Base-by-base conservation (phyloP, 1,284 basidiomycete species). In the Ceratobasidium theobromae region DNA sequence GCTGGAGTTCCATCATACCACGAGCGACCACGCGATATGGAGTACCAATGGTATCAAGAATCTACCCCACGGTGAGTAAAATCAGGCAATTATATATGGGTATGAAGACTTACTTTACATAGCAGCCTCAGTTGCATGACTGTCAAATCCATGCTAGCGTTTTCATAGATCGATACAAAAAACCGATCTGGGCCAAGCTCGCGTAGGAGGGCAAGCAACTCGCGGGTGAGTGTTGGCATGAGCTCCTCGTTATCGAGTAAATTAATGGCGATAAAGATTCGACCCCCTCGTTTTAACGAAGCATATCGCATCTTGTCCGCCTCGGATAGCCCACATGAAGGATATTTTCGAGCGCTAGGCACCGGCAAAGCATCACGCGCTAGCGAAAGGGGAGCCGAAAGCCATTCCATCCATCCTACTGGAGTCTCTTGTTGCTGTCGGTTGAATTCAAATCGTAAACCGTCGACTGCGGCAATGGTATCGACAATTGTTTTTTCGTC, bases 111-210 rank as follows among this genome's bases (percentile, higher is more conserved):
- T 25, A 48, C 65, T 43, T 45, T 57, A 46, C 65, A 54, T n/a
- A 57, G 30, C 52, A 66, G 11, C 18, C 52, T 46, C 53, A 66
- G 30, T 12, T 57, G 53, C 65, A 66, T 51, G 68, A 53, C 40
- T 41, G 72, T 72, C 18, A 69, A 68, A 67, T 75, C 74, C 6
- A 60, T 69, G 32, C 70, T 72, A n/a, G 72, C 72, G 43, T 74
- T 75, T 67, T 75, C 74, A 40, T 71, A 73, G 18, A 75, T 69
- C 6, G 71, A 71, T 16, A 75, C 60, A 68, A 68, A 69, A 16
- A 72, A 65, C 41, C 69, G 65, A n/a, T 67, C 16, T 1, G 60
- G 60, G 1, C 73, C 73, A 48, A 75, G 66, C 53, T 69, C 67
- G 16, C 60, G 27, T 11, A 71, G 23, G 41, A 73, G 27, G 8